Percentiles rank a stretch among this genome's conserved stretches.
Conservation (phyloP, 2,329 filamentous ascomycete species). For the Claviceps cyperi region DNA sequence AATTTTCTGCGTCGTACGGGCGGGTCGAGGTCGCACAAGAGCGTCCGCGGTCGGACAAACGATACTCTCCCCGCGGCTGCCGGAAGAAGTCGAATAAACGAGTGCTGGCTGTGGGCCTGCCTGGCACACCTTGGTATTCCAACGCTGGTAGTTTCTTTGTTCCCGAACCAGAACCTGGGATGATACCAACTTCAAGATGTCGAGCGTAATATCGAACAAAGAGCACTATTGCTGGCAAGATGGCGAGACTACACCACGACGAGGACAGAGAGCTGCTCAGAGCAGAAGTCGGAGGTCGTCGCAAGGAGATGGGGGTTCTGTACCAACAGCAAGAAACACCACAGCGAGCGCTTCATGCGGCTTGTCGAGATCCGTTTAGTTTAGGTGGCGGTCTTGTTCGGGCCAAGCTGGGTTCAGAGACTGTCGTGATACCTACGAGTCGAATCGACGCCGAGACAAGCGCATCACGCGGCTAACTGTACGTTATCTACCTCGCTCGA, state of each 20-base stretch:
- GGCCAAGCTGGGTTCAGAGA: background rate
- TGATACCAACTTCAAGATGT: background rate
- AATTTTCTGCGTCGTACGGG: background rate
- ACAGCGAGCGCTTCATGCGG: background rate
- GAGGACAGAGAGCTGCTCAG: background rate
- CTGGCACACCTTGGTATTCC: background rate
- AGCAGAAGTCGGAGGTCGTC: background rate
- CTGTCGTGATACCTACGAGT: conserved; percentile 1
- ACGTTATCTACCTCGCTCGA: background rate
- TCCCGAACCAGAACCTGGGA: background rate
- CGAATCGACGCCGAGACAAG: background rate
- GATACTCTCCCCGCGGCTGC: too few species aligned
- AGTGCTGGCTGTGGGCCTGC: background rate
- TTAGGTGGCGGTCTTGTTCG: conserved; percentile 2
- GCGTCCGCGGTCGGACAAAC: background rate
- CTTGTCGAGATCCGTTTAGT: conserved; percentile 4
- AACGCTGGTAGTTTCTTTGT: background rate
- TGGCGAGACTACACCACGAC: background rate
- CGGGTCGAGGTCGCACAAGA: background rate
- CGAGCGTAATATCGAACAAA: background rate
- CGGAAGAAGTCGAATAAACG: background rate
- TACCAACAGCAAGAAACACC: conserved; percentile 3
- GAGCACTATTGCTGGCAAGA: background rate
- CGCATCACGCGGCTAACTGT: background rate
- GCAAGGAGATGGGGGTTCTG: background rate